Base-by-base conservation (phyloP, 2,329 filamentous ascomycete species). In the Fusarium agapanthi region DNA sequence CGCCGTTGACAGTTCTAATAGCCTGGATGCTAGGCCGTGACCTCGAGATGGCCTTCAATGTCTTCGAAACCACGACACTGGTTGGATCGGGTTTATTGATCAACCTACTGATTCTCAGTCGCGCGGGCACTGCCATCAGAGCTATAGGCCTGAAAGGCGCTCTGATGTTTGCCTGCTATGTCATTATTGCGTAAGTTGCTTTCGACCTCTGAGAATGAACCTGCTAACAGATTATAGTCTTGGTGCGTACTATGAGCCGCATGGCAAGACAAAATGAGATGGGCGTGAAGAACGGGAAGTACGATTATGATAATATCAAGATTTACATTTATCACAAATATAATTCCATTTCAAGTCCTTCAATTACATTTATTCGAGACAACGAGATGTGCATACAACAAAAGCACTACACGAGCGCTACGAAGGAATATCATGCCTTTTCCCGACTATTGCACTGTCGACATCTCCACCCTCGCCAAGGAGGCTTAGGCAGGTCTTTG, bases 101-200 rank as follows among this genome's bases (percentile, higher is more conserved):
- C 76, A 93, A 93, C 80, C 90, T 93, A 74, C 83, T 94, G n/a
- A 91, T 94, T 60, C 86, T 92, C 34, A 91, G 93, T 74, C 92
- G 92, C 20, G 87, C 91, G 72, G 90, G 88, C 76, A 92, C 92
- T 76, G 92, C 91, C 71, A 85, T 93, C 4, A 77, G 77, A 60
- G 70, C 90, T 1, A 80, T 78, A 8, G 80, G 81, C 1, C 48
- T 83, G 11, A 82, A 93, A 80, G 91, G 91, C 26, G 87, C 86
- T 3, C 76, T 89, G 41, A 81, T 89, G 72, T 86, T 86, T 73
- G 85, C 86, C 5, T 86, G 86, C 40, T 89, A 88, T 77, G 79
- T 86, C 5, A 88, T 88, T 34, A 87, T 89, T 69, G 85, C 72
- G 75, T 77, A 51, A 73, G 75, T 66, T 10, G 2, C 7, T 2